Base-by-base conservation (phyloP, 257 asterid species). In the Henckelia pumila region DNA sequence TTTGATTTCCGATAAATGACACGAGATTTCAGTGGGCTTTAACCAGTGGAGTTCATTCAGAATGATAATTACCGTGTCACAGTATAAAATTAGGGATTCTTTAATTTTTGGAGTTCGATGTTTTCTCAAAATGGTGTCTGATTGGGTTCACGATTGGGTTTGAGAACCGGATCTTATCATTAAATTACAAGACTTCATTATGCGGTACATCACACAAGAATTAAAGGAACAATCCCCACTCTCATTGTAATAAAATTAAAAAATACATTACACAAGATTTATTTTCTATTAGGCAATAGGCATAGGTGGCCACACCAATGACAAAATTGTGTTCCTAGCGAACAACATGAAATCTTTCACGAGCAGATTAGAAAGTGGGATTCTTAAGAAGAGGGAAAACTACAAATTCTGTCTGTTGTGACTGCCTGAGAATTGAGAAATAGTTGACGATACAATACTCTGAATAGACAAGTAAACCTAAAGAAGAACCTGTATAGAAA, bases 401-500 rank as follows among this genome's bases (percentile, higher is more conserved):
- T 40, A 40, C 52, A 13, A 10, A 40, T 40, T 40, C 17, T 47
- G 21, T 47, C 55, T 47, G 21, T 47, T 1, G 55, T 8, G 2
- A 17, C 55, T 47, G 20, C 55, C 55, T 47, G 17, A 47, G 0
- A 21, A 47, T 21, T 47, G 17, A 47, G 0, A 21, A 47, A 47
- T 47, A 16, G 55, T 16, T 47, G 6, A 47, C 21, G 55, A 75
- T 72, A 72, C 60, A 70, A 49, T 56, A 63, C 52, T 76, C 75
- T 64, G 71, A 72, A 73, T 70, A 47, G 62, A 64, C 70, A 16
- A 47, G 8, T 0, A 47, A 47, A 47, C 73, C 74, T 69, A 77
- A 61, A 56, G 56, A 81, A 59, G 68, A 67, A 68, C 74, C 70
- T 64, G 53, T 74, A 76, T 76, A 56, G 53, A 16, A 82, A 62